Evolutionary conservation across 768 basidiomycete genomes (phyloP).

Genomic region (Solioccasus polychromus): DNA sequence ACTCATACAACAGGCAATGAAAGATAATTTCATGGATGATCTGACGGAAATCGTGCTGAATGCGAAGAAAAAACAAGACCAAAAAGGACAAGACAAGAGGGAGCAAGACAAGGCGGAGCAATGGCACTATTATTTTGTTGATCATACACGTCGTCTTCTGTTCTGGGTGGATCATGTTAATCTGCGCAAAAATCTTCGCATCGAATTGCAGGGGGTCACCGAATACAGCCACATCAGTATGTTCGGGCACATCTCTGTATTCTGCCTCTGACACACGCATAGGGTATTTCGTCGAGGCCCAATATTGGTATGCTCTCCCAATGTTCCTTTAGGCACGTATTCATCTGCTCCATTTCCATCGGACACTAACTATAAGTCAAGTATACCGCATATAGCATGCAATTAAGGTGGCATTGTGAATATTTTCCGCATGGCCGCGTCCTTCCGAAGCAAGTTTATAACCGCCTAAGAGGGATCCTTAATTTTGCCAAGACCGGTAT

Average conservation of each 20-base stretch:
- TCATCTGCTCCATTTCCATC: too few species aligned
- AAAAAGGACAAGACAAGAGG: too few species aligned
- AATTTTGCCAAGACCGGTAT: neutral
- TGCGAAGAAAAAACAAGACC: too few species aligned
- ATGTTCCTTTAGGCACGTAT: too few species aligned
- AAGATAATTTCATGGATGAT: neutral
- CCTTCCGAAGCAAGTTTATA: slow-evolving; percentile 11
- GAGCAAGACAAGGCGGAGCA: too few species aligned
- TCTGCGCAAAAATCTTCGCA: neutral
- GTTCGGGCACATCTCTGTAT: too few species aligned
- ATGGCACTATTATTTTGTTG: neutral
- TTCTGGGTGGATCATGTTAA: neutral
- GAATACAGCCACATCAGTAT: neutral
- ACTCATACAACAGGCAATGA: neutral
- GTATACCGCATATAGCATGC: too few species aligned
- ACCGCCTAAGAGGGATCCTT: slow-evolving; percentile 2
- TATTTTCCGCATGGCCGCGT: slow-evolving; percentile 13
- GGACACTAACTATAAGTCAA: too few species aligned
- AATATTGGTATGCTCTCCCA: too few species aligned
- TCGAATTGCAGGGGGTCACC: neutral
- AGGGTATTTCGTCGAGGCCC: too few species aligned
- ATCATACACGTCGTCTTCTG: neutral
- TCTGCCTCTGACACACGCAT: too few species aligned
- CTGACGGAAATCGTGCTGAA: neutral
- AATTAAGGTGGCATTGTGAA: slow-evolving; percentile 2